Evolutionary conservation across 1,284 basidiomycete genomes (phyloP), one percentile per base, ranked within the genome.

Genomic region (Microbotryum intermedium): DNA sequence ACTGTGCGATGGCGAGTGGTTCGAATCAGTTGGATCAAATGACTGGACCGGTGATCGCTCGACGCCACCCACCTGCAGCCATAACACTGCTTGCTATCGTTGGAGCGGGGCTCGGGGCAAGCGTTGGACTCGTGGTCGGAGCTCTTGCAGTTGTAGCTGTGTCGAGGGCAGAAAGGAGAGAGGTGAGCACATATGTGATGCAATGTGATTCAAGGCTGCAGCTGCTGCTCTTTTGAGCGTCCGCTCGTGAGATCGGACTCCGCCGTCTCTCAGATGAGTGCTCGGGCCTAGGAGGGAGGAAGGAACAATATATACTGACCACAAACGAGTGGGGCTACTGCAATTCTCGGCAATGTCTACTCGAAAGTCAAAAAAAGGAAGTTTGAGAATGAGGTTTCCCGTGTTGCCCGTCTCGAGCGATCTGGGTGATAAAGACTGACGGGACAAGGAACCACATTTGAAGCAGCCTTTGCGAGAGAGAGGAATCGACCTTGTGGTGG

Each of bases 101-200:
- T 81, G 25, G 84, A 85, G 65, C 88, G 82, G 53, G 89, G 90
- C 70, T 84, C 83, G 48, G 89, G 87, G 75, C 90, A 93, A 60
- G 84, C 83, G 61, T 85, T 85, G 42, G 87, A 89, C 76, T 92
- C 89, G 72, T 92, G 90, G 34, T 88, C 89, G 16, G 88, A 86
- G 74, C 88, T 86, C 69, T 86, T 84, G 75, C 90, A 93, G 75
- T 92, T 93, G 79, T 90, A 93, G 79, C 50, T 51, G 26, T 5
- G 21, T n/a, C n/a, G n/a, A n/a, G 9, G 18, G 21, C 21, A 11
- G 23, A 29, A 16, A 7, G 13, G 23, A 7, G 13, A 23, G n/a
- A 39, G 34, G 34, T 39, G 1, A 39, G 34, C 34, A 11, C 10
- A 3, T 2, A n/a, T 39, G 13, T 39, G 34, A 39, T 18, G 34